Evolutionary conservation across 495 filamentous ascomycete species (phyloP), one percentile per base, ranked within the genome.

Genomic region (Amniculicola lignicola): DNA sequence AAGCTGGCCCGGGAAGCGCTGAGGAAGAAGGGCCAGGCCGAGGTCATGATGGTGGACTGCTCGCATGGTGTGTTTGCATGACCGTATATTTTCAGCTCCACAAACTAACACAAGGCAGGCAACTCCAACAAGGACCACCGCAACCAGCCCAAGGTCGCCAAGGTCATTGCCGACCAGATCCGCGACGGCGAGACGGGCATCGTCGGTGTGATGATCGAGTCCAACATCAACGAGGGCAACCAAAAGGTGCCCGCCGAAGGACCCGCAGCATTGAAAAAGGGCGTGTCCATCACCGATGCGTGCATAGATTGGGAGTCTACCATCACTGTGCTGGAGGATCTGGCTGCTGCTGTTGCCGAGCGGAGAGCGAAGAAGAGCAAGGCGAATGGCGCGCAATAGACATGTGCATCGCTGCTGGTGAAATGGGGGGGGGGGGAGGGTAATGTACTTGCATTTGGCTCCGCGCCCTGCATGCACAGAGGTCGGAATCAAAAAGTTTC

Each of bases 121-220:
- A 87, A 87, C 70, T 87, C 84, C 12, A 82, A 82, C 64, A 87
- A 87, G 71, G 76, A 86, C 70, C 84, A 87, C 73, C 76, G 79
- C 46, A 98, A 97, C 72, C 93, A 98, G 77, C 94, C 94, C 54
- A 79, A 90, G 63, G 93, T 98, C 16, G 91, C 90, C 33, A 80
- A 86, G 72, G 79, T 77, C 57, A 77, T 98, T 42, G 84, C 83
- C 23, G 84, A 90, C 36, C 93, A 98, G 75, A 72, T 98, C 35
- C 85, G 87, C 36, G 83, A 84, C 63, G 93, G 93, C 36, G 87
- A 98, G 74, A 83, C 80, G 43, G 88, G 79, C 51, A 96, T 98
- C 66, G 79, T 97, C 58, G 93, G 92, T 60, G 86, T 97, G 58
- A 98, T 98, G 93, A 95, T 98, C 63, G 93, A 98, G 75, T 94